These are phyloP conservation scores for Paraphaeosphaeria minitans DNA, from an alignment of 2,329 filamentous ascomycete genomes.

Conservation along the genomic window DNA sequence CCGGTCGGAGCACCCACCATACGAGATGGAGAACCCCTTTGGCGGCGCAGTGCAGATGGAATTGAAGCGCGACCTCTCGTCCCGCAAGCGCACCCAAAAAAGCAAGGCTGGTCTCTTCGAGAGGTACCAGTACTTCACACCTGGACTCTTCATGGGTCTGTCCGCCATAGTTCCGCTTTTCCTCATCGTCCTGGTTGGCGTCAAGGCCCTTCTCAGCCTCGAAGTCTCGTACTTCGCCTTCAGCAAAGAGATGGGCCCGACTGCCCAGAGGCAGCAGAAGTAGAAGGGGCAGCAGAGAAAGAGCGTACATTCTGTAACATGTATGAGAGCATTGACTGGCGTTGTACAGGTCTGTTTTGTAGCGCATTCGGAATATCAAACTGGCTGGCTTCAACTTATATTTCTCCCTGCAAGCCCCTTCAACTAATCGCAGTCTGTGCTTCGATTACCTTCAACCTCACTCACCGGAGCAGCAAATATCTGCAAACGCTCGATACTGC, in stretches of 20 bases:
- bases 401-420: too few species aligned
- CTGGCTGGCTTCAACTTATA: not conserved
- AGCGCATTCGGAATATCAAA: slow-evolving; percentile 2
- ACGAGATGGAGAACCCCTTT: slow-evolving; percentile 69
- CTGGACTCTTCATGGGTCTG: slow-evolving; percentile 88
- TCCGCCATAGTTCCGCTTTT: slow-evolving; percentile 73
- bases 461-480: too few species aligned
- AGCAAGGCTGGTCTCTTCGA: slow-evolving; percentile 68
- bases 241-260: slow-evolving; percentile 93
- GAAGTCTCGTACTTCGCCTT: slow-evolving; percentile 94
- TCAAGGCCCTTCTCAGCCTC: slow-evolving; percentile 77
- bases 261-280: slow-evolving; percentile 79
- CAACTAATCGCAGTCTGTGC: too few species aligned
- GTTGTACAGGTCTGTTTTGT: slow-evolving; percentile 7
- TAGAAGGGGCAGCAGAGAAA: not conserved
- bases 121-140: slow-evolving; percentile 92
- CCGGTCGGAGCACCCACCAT: slow-evolving; percentile 45
- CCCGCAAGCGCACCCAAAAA: slow-evolving; percentile 33
- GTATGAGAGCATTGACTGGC: slow-evolving; percentile 22
- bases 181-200: slow-evolving; percentile 76
- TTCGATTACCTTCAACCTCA: too few species aligned
- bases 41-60: slow-evolving; percentile 70
- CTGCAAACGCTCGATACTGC: too few species aligned
- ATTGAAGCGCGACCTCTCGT: slow-evolving; percentile 68
- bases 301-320: slow-evolving; percentile 23